Evolutionary conservation across 768 basidiomycete species (phyloP).

Genomic region (Kondoa malvinella): DNA sequence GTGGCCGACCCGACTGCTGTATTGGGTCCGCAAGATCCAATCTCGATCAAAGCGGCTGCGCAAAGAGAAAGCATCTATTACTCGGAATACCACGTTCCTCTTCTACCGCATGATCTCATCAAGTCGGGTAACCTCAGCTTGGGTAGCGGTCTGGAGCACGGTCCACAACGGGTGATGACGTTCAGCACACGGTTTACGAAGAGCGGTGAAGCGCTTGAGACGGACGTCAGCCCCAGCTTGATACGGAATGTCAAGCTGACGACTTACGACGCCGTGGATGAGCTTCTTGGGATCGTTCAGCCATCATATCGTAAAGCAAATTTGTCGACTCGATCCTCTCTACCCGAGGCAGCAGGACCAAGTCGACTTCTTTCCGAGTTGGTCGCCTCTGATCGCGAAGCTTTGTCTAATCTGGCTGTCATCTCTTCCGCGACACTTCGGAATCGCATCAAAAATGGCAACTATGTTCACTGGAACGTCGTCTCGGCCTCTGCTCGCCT

Average conservation of each 20-base stretch:
- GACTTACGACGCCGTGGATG: conserved; percentile 54
- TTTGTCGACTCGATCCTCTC: neutral
- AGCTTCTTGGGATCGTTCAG: conserved; percentile 13
- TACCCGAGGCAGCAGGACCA: no score
- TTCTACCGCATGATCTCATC: conserved; percentile 34
- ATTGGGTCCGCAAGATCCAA: conserved; percentile 32
- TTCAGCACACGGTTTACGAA: conserved; percentile 58
- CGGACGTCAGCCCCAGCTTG: conserved; percentile 52
- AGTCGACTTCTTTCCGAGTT: conserved; percentile 32
- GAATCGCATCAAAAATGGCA: no score
- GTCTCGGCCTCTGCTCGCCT: no score
- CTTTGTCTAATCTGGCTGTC: conserved; percentile 9
- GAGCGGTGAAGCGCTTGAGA: conserved; percentile 51
- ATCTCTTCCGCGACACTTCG: no score
- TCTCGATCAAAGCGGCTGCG: neutral
- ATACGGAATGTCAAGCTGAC: conserved; percentile 50
- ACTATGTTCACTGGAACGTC: no score
- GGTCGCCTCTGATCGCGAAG: neutral
- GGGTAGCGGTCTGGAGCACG: conserved; percentile 21
- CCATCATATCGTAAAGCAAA: neutral
- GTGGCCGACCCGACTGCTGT: conserved; percentile 77
- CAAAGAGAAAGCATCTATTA: neutral
- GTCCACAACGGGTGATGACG: conserved; percentile 48
- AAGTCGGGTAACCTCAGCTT: conserved; percentile 33
- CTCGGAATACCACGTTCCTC: neutral